Evolutionary conservation across 2,329 filamentous ascomycete species (phyloP), one percentile per base, ranked within the genome.

Genomic region (Davidsoniella eucalypti): DNA sequence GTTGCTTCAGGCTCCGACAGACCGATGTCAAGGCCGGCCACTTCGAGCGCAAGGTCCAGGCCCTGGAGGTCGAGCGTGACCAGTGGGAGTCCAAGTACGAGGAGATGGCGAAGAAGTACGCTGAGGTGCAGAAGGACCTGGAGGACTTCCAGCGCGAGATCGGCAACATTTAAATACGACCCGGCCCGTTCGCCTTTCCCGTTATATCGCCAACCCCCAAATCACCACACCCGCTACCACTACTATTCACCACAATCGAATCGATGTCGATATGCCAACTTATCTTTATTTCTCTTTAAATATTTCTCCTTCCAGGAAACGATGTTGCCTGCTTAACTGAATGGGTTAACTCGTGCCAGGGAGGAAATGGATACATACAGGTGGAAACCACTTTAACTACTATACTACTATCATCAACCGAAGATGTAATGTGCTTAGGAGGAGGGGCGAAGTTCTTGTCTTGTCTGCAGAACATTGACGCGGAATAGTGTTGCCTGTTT

Each of bases 21-120:
- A 95, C 92, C 71, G 92, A 98, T 67, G 87, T 96, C 71, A 96
- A 96, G 77, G 88, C 90, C 63, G 92, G 90, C 61, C 90, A 98
- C 74, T 96, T 90, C 70, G 92, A 98, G 75, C 92, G 92, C 71
- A 96, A 96, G 76, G 92, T 96, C 60, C 87, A 95, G 69, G 90
- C 92, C 61, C 81, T 95, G 63, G 92, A 98, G 72, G 74, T 78
- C 63, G 79, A 88, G 66, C 84, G 86, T 61, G 87, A 95, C 69
- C 80, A 88, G 68, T 95, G 88, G 88, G 92, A 96, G 75, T 66
- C 75, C 68, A 96, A 98, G 75, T 96, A 93, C 72, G 92, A 96
- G 71, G 90, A 96, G 67, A 93, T 94, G 83, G 68, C 82, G 60
- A 84, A 88, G 79, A 94, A 95, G 72, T 84, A 93, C 74, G 70